phyloP scores from a whole-genome alignment of 2,329 filamentous ascomycete genomes.

The Monosporascus cannonballus region DNA sequence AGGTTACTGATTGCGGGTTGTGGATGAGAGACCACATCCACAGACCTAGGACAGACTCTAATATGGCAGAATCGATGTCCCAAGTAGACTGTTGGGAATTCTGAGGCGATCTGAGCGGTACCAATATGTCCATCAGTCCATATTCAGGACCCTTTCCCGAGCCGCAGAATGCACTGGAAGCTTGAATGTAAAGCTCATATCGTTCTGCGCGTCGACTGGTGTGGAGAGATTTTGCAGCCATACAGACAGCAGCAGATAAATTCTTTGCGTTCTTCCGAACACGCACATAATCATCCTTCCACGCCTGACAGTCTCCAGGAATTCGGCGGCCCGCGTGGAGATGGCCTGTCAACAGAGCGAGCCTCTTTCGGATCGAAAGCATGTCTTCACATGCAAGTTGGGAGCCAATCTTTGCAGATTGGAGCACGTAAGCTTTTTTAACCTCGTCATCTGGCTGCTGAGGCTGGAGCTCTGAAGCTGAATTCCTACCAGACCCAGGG shows the following conservation, averaged over 20 bases:
- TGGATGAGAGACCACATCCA: constrained; percentile 11
- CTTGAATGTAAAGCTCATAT: neutral
- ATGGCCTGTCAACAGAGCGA: neutral
- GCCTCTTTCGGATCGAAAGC: neutral
- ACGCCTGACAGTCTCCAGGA: neutral
- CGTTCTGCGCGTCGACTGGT: neutral
- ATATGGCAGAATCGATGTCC: constrained; percentile 8
- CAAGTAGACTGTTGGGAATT: constrained; percentile 2
- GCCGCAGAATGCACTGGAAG: no score
- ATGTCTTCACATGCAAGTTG: neutral
- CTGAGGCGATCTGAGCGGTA: neutral
- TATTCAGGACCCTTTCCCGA: neutral
- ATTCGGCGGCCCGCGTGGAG: neutral
- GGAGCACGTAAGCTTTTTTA: neutral
- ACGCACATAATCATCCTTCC: constrained; percentile 8
- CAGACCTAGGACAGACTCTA: constrained; percentile 13
- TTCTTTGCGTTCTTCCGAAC: constrained; percentile 4
- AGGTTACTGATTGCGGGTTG: neutral
- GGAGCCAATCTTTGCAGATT: neutral
- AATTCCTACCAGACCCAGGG: neutral
- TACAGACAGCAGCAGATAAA: neutral
- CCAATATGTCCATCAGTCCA: neutral
- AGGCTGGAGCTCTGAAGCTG: no score
- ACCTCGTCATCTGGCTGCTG: neutral
- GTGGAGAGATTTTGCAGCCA: neutral